Percentiles rank a stretch among this genome's conserved stretches.
phyloP scores from a whole-genome alignment of 2,329 filamentous ascomycete species.

The Botrytis fabae region DNA sequence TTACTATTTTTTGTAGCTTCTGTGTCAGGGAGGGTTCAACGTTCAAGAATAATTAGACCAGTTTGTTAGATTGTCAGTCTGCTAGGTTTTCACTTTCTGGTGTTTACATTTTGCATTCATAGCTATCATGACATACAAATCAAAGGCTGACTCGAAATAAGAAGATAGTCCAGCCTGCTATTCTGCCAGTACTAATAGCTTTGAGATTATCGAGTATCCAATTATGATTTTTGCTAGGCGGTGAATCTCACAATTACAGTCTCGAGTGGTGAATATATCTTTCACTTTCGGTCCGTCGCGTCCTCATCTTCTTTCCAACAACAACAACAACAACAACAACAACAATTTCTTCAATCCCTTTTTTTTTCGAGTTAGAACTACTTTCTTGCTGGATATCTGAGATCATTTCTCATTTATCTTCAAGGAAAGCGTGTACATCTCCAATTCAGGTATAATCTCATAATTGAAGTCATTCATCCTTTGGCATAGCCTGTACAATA shows the following conservation, averaged over 20 bases:
- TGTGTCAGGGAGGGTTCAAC: neutral
- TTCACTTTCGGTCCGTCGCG: neutral
- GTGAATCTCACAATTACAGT: neutral
- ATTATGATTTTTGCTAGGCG: neutral
- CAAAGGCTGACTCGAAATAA: neutral
- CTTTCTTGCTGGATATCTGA: neutral
- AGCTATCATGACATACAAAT: neutral
- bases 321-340: neutral
- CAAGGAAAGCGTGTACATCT: neutral
- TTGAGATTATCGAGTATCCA: neutral
- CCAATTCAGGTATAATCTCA: neutral
- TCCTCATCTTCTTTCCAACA: neutral
- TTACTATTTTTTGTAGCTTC: neutral
- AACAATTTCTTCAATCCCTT: neutral
- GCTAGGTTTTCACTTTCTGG: neutral
- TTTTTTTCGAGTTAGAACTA: slow-evolving; percentile 3
- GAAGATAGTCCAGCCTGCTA: neutral
- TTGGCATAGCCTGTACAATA: too few relatives aligned
- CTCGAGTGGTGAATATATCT: neutral
- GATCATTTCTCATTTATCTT: neutral
- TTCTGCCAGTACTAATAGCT: neutral
- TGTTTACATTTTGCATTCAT: neutral
- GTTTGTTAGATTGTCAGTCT: neutral
- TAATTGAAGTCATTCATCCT: neutral
- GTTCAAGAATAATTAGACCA: neutral